Evolutionary conservation across 352 stramenopile species (phyloP).

Genomic region (Phytophthora cajani): DNA sequence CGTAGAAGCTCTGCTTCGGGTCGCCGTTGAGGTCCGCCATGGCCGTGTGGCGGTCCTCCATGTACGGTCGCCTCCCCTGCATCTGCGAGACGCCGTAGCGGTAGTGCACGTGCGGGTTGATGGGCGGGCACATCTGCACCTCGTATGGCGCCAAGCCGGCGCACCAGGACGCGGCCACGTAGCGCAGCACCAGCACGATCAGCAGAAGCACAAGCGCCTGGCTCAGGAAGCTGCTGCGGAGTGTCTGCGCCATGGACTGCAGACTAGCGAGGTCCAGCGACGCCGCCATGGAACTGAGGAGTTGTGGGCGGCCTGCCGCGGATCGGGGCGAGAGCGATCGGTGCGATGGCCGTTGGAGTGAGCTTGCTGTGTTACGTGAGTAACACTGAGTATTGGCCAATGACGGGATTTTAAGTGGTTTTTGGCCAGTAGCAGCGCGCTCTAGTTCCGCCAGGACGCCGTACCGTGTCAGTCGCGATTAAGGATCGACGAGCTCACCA

Average conservation of each 20-base stretch:
- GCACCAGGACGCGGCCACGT: slow-evolving; percentile 66
- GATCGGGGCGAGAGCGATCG: slow-evolving; percentile 7
- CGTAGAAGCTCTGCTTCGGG: slow-evolving; percentile 89
- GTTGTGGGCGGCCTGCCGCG: background rate
- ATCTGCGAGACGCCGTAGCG: slow-evolving; percentile 87
- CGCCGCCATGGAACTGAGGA: slow-evolving; percentile 44
- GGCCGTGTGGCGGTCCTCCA: slow-evolving; percentile 90
- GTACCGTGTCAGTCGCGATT: slow-evolving; percentile 11
- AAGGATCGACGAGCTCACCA: slow-evolving; percentile 1
- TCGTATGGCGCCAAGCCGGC: slow-evolving; percentile 65
- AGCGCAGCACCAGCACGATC: slow-evolving; percentile 61
- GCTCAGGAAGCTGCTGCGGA: slow-evolving; percentile 71
- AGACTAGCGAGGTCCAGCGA: slow-evolving; percentile 72
- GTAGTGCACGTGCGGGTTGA: slow-evolving; percentile 81
- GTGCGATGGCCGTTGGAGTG: slow-evolving; percentile 21
- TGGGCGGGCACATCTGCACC: slow-evolving; percentile 73
- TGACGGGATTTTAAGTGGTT: slow-evolving; percentile 1
- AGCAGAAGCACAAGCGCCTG: slow-evolving; percentile 70
- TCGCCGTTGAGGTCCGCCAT: slow-evolving; percentile 83
- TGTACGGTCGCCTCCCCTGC: slow-evolving; percentile 87
- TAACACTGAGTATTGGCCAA: slow-evolving; percentile 17
- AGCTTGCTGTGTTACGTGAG: slow-evolving; percentile 3
- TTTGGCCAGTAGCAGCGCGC: slow-evolving; percentile 12
- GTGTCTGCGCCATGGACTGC: slow-evolving; percentile 62
- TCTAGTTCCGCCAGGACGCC: slow-evolving; percentile 4